phyloP scores from a whole-genome alignment of 176 grass and related monocot genomes.

The barley (Hordeum vulgare) region DNA sequence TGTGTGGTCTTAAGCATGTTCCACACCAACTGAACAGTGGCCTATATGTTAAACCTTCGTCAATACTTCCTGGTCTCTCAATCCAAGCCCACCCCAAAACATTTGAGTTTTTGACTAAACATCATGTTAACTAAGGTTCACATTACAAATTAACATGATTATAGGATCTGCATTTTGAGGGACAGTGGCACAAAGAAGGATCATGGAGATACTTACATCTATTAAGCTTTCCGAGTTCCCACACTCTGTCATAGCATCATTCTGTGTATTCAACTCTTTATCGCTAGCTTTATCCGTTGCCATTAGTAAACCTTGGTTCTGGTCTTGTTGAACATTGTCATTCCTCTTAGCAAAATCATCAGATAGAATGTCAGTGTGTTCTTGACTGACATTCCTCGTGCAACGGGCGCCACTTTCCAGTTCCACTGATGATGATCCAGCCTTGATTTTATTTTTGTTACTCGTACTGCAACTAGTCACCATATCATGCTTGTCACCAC shows the following conservation, averaged over 20 bases:
- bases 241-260: conserved; percentile 14
- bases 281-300: conserved; percentile 18
- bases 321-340: conserved; percentile 25
- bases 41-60: neutral
- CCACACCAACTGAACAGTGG: neutral
- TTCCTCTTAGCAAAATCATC: conserved; percentile 19
- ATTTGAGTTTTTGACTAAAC: neutral
- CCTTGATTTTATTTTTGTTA: conserved; percentile 13
- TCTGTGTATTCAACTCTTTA: conserved; percentile 27
- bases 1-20: neutral
- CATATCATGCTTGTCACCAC: conserved; percentile 2
- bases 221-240: conserved; percentile 47
- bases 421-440: conserved; percentile 19
- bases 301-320: conserved; percentile 28
- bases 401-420: conserved; percentile 16
- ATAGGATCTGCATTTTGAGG: neutral
- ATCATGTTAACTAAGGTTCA: neutral
- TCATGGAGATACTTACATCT: conserved; percentile 42
- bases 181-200: conserved; percentile 2
- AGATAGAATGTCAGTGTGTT: conserved; percentile 16
- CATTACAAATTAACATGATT: conserved; percentile 4
- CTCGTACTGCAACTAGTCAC: conserved; percentile 2
- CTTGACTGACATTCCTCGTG: conserved; percentile 21
- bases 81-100: neutral
- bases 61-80: neutral